Conservation (phyloP, 2,329 filamentous ascomycete genomes). For the Fusarium subtropicale region DNA sequence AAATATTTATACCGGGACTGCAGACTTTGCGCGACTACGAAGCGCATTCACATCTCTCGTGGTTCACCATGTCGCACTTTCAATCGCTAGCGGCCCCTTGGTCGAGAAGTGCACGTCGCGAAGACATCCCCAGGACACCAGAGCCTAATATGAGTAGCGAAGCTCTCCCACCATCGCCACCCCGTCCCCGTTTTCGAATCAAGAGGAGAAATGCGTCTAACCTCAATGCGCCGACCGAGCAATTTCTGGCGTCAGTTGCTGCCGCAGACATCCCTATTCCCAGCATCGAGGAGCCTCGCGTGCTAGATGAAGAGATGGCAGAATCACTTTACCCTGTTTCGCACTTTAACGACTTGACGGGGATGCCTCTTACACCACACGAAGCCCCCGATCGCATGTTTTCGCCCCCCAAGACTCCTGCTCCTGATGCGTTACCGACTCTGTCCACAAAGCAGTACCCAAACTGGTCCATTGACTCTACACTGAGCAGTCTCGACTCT, state of each 20-base stretch:
- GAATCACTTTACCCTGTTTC: conserved; percentile 53
- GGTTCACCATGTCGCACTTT: conserved; percentile 58
- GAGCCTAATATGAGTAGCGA: conserved; percentile 58
- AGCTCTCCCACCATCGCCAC: conserved; percentile 60
- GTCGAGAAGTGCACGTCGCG: conserved; percentile 57
- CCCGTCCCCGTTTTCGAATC: conserved; percentile 65
- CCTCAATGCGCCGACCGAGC: conserved; percentile 69
- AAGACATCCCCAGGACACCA: conserved; percentile 61
- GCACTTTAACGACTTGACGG: conserved; percentile 51
- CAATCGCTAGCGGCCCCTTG: conserved; percentile 59
- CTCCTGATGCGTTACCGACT: conserved; percentile 59
- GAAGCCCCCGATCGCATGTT: conserved; percentile 56
- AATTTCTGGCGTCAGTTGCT: conserved; percentile 75
- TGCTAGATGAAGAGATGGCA: conserved; percentile 59
- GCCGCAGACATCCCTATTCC: conserved; percentile 73
- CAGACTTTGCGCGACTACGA: conserved; percentile 22
- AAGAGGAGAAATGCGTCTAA: conserved; percentile 66
- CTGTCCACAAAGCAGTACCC: conserved; percentile 63
- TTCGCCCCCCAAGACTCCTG: conserved; percentile 71
- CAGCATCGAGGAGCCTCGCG: conserved; percentile 69
- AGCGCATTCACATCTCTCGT: conserved; percentile 41
- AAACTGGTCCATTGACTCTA: conserved; percentile 69
- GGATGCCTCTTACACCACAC: conserved; percentile 46
- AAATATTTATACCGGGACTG: conserved; percentile 28
- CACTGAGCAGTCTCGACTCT: conserved; percentile 68